Evolutionary conservation across 352 stramenopile genomes (phyloP).

Genomic region (Pythium scleroteichum): DNA sequence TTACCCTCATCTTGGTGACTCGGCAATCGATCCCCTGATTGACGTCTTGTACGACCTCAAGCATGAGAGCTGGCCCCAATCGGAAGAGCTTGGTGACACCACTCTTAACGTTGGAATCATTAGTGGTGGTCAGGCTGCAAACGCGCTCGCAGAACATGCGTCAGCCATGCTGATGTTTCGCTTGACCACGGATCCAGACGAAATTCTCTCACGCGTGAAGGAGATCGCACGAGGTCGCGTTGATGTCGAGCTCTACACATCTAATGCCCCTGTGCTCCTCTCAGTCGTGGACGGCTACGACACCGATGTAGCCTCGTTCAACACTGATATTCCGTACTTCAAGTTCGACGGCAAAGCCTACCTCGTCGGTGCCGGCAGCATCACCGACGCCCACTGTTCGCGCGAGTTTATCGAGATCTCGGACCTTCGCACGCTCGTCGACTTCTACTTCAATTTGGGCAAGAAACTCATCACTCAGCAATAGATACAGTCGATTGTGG

Average conservation of each 20-base stretch:
- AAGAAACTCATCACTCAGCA: conserved; percentile 65
- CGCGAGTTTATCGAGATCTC: conserved; percentile 75
- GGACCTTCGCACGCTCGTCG: conserved; percentile 57
- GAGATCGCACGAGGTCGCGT: conserved; percentile 61
- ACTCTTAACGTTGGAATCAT: conserved; percentile 87
- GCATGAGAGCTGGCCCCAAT: conserved; percentile 70
- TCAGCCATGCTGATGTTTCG: conserved; percentile 91
- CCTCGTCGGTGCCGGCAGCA: conserved; percentile 70
- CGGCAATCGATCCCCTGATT: conserved; percentile 83
- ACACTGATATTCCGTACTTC: conserved; percentile 90
- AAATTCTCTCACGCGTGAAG: conserved; percentile 69
- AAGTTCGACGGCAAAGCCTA: conserved; percentile 80
- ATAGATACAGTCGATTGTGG: conserved; percentile 19
- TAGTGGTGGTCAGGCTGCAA: conserved; percentile 76
- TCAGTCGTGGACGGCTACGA: conserved; percentile 85
- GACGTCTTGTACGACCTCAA: conserved; percentile 85
- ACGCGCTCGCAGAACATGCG: conserved; percentile 79
- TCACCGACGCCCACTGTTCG: conserved; percentile 73
- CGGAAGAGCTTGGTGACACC: conserved; percentile 77
- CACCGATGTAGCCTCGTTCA: conserved; percentile 85
- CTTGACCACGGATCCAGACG: conserved; percentile 67
- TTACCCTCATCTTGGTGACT: conserved; percentile 83
- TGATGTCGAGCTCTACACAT: conserved; percentile 81
- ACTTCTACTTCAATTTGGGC: conserved; percentile 72
- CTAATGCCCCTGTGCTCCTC: conserved; percentile 77